Base-by-base conservation (phyloP, 108 stramenopile genomes). In the Cyclostephanos tholiformis region DNA sequence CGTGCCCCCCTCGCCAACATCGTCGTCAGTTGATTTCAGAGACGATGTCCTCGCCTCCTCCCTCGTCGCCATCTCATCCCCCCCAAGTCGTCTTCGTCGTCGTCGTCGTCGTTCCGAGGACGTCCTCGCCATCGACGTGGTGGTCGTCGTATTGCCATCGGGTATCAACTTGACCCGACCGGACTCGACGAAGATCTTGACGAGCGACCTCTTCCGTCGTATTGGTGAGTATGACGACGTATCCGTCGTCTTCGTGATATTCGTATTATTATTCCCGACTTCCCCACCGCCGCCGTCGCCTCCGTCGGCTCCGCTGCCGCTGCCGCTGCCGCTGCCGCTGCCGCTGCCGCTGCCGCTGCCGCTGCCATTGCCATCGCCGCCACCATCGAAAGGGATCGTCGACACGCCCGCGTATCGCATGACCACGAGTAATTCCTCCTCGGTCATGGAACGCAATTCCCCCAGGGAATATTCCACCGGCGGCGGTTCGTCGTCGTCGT, bases 141-240 rank as follows among this genome's bases (percentile, higher is more conserved):
- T 63, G 10, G 72, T 2, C 27, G 20, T 48, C 60, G 38, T 63
- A 19, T 0, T 22, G 35, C 50, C 36, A 20, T 56, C 61, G 46
- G 59, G 35, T 11, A 79, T 61, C 29, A 79, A 52, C 49, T 67
- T 72, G 12, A 79, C 67, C 25, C 56, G 66, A 17, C 78, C 78
- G 4, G 78, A 79, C 48, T 79, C 67, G 44, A 79, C 43, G 30
- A 79, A 79, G 11, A 79, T 51, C 30, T 49, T 56, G 14, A 79
- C 78, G 25, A 79, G 35, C 25, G 50, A 27, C 39, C 63, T 68
- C 44, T 41, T 67, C 16, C 60, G 65, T 52, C 19, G 10, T 51
- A n/a, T n/a, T n/a, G n/a, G n/a, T n/a, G n/a, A n/a, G n/a, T n/a
- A n/a, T n/a, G n/a, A n/a, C n/a, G n/a, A n/a, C n/a, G n/a, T n/a